Evolutionary conservation across 352 stramenopile species (phyloP).

Genomic region (Globisporangium heterothallicum): DNA sequence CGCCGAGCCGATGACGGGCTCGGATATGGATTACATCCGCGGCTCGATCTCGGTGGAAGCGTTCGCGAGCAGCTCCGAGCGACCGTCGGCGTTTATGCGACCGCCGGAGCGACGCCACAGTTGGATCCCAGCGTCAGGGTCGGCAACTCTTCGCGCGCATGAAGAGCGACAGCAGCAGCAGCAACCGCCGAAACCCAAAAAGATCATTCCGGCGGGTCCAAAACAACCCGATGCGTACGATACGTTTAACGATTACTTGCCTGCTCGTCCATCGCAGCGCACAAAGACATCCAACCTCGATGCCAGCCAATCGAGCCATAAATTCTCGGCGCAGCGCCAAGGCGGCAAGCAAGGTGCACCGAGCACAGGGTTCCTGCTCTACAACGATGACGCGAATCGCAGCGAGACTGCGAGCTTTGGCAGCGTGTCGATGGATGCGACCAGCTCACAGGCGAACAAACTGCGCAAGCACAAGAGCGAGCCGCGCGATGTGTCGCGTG

Average conservation of each 20-base stretch:
- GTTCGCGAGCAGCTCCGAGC: constrained; percentile 31
- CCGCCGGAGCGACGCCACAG: constrained; percentile 33
- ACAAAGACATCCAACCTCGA: constrained; percentile 41
- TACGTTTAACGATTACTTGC: constrained; percentile 73
- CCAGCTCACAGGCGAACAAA: constrained; percentile 2
- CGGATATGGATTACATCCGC: constrained; percentile 64
- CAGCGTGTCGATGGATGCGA: constrained; percentile 5
- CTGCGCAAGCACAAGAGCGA: constrained; percentile 16
- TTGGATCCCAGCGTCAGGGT: constrained; percentile 43
- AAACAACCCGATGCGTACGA: constrained; percentile 44
- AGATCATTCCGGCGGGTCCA: not conserved
- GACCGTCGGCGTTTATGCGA: constrained; percentile 19
- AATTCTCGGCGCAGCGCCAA: constrained; percentile 32
- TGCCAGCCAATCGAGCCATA: constrained; percentile 21
- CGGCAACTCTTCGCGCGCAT: constrained; percentile 23
- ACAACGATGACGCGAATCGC: constrained; percentile 12
- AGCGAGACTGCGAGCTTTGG: constrained; percentile 7
- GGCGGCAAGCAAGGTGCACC: constrained; percentile 15
- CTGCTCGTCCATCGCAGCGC: constrained; percentile 35
- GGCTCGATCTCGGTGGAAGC: constrained; percentile 56
- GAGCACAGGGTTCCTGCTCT: constrained; percentile 18
- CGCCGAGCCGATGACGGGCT: constrained; percentile 37
- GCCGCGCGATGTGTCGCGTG: constrained; percentile 3
- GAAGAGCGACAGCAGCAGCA: constrained; percentile 8
- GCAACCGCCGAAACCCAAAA: not conserved